phyloP scores from a whole-genome alignment of 208 protist species.

The Novymonas esmeraldas region DNA sequence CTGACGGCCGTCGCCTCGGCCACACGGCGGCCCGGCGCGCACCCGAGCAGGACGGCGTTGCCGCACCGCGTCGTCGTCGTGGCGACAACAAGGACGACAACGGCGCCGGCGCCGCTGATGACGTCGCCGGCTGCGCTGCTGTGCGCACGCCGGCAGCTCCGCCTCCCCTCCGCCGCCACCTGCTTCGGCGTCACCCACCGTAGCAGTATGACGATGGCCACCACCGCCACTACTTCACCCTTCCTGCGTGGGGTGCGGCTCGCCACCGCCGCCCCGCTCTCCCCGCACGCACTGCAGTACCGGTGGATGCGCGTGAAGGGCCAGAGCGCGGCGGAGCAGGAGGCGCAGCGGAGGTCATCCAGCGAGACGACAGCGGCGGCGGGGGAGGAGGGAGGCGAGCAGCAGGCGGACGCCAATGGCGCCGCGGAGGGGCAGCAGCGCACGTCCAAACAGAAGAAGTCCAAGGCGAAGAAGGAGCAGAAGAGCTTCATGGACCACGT shows the following conservation, averaged over 20 bases:
- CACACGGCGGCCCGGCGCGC: background rate
- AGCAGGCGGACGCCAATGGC: no score
- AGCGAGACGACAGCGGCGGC: background rate
- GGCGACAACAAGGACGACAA: background rate
- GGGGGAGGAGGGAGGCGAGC: background rate
- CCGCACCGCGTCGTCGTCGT: background rate
- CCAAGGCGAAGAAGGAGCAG: constrained; percentile 28
- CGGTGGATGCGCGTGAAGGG: constrained; percentile 30
- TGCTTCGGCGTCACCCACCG: constrained; percentile 3
- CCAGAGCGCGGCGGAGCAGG: constrained; percentile 4
- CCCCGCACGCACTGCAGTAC: constrained; percentile 1
- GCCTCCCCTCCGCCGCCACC: background rate
- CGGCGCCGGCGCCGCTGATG: background rate
- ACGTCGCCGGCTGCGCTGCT: background rate
- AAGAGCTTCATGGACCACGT: constrained; percentile 64
- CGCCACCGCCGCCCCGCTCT: background rate
- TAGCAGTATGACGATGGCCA: background rate
- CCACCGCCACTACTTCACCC: background rate
- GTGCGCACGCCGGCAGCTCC: background rate
- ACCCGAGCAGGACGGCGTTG: background rate
- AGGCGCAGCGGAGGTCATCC: background rate
- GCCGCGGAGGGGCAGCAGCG: constrained; percentile 18
- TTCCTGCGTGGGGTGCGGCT: constrained; percentile 11
- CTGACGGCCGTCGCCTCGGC: constrained; percentile 2
- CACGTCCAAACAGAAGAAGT: constrained; percentile 18